phyloP scores from a whole-genome alignment of 371 early-diverging fungal genomes.

The Mucor indicus region DNA sequence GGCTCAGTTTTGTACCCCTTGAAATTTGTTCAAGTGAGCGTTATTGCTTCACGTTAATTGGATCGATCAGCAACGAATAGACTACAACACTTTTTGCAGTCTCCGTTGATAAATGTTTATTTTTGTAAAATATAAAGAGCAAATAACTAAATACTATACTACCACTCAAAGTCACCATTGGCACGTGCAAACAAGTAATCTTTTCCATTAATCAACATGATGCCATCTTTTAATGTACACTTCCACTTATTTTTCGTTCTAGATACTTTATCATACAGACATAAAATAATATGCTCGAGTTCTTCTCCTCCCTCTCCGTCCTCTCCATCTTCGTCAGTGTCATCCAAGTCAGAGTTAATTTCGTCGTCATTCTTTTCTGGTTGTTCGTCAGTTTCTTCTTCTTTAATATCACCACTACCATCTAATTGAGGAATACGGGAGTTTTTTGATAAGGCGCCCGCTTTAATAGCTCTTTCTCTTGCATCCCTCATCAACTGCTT shows the following conservation, averaged over 20 bases:
- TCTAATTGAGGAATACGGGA: slow-evolving; percentile 41
- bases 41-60: too few relatives aligned
- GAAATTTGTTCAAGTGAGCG: too few relatives aligned
- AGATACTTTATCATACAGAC: slow-evolving; percentile 94
- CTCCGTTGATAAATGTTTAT: too few relatives aligned
- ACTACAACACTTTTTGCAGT: too few relatives aligned
- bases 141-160: too few relatives aligned
- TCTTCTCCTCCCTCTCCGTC: slow-evolving; percentile 81
- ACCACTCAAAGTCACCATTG: slow-evolving; percentile 96
- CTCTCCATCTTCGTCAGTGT: slow-evolving; percentile 68
- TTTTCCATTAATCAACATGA: slow-evolving; percentile 89
- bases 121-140: too few relatives aligned
- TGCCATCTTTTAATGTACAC: slow-evolving; percentile 93
- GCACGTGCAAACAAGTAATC: slow-evolving; percentile 93
- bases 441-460: slow-evolving; percentile 35
- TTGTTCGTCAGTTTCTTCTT: neutral
- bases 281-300: slow-evolving; percentile 83
- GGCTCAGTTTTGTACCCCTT: too few relatives aligned
- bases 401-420: slow-evolving; percentile 49
- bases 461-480: slow-evolving; percentile 28
- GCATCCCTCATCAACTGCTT: slow-evolving; percentile 40
- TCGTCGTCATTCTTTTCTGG: slow-evolving; percentile 70
- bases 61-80: too few relatives aligned
- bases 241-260: slow-evolving; percentile 98
- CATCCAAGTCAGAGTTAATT: slow-evolving; percentile 85